These are phyloP conservation scores for Euphorbia neoarborescens DNA, from an alignment of 441 rosid genomes.

Conservation along the genomic window DNA sequence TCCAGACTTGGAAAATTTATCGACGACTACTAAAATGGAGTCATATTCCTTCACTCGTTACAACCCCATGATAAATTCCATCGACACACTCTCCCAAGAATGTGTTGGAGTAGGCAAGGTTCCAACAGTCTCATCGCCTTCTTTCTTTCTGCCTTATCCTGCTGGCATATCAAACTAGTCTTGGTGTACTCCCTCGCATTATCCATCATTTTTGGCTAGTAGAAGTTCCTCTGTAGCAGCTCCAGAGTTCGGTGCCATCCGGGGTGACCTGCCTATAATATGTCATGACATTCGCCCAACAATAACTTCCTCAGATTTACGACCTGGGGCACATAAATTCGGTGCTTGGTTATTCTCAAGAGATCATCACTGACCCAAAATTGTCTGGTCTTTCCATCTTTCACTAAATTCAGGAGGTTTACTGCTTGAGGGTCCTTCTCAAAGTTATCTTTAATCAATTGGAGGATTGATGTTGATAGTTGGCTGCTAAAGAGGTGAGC, in stretches of 20 bases:
- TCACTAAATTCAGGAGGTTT: background rate
- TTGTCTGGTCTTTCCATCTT: background rate
- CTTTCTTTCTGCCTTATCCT: background rate
- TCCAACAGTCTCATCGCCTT: background rate
- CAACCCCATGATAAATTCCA: background rate
- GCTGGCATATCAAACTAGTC: background rate
- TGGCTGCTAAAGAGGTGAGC: background rate
- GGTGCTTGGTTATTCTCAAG: background rate
- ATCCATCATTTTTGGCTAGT: background rate
- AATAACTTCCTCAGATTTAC: background rate
- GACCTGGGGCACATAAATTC: background rate
- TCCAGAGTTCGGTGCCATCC: background rate
- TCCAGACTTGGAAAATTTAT: background rate
- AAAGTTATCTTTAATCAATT: accelerated
- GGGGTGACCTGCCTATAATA: background rate
- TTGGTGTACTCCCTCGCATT: background rate
- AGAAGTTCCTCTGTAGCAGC: accelerated
- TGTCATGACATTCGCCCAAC: background rate
- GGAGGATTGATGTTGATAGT: background rate
- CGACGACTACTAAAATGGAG: background rate
- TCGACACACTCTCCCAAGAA: background rate
- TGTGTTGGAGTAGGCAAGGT: background rate
- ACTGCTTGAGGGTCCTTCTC: background rate
- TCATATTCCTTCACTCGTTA: background rate
- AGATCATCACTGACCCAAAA: background rate